Percentiles rank a stretch among this genome's conserved stretches.
phyloP scores from a whole-genome alignment of 148 eudicot species.

The Chenopodium quinoa region DNA sequence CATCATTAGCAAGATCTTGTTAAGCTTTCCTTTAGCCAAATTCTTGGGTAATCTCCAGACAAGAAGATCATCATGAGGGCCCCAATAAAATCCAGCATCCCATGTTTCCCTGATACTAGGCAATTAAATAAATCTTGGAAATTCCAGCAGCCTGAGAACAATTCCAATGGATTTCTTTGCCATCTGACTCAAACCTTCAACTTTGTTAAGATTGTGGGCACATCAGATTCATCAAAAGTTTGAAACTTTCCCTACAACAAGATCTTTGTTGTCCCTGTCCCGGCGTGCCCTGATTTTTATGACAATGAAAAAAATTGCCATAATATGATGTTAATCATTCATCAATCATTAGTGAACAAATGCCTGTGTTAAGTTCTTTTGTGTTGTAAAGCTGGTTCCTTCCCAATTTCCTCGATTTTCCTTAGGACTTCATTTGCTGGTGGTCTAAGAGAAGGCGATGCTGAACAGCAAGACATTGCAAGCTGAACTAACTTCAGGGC shows the following conservation, averaged over 20 bases:
- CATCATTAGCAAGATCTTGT: conserved; percentile 20
- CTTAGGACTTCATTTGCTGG: conserved; percentile 55
- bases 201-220: conserved; percentile 3
- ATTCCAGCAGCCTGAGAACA: conserved; percentile 15
- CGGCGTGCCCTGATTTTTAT: neutral
- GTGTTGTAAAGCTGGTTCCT: conserved; percentile 20
- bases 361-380: conserved; percentile 6
- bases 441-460: conserved; percentile 77
- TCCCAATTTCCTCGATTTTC: conserved; percentile 71
- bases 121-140: neutral
- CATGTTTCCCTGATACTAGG: conserved; percentile 25
- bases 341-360: neutral
- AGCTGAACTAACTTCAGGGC: conserved; percentile 65
- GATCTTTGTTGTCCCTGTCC: conserved; percentile 1
- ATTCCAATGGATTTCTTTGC: conserved; percentile 11
- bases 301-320: neutral
- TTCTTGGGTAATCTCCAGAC: conserved; percentile 29
- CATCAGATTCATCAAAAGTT: neutral
- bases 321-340: neutral
- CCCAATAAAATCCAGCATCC: conserved; percentile 25
- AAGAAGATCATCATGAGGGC: conserved; percentile 27
- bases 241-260: neutral
- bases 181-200: conserved; percentile 24
- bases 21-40: conserved; percentile 22
- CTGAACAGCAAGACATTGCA: conserved; percentile 89